Base-by-base conservation (phyloP, 169 alveolate species). In the Eimeria falciformis region DNA sequence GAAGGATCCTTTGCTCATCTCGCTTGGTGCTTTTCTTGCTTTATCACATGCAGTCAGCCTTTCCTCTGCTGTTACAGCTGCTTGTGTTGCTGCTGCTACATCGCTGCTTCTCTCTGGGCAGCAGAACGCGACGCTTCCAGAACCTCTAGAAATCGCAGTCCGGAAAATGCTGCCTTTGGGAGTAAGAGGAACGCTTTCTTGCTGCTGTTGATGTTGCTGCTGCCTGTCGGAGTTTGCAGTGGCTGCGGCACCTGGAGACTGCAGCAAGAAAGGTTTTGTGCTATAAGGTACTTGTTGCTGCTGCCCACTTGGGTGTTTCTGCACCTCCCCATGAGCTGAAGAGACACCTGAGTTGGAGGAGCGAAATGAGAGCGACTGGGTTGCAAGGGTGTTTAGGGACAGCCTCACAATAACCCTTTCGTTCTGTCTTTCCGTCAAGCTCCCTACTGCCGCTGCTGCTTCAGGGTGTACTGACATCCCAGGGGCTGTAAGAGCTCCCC, bases 121-220 rank as follows among this genome's bases (percentile, higher is more conserved):
- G 40, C 66, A 25, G 65, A 27, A 46, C 3, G 45, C 23, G 29
- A 23, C 43, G 86, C 23, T 46, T 29, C 65, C 68, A 23, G 86
- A 45, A 56, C 47, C 23, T 40, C 11, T 33, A 0, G 68, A 23
- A 21, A 78, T 50, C 29, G 88, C 88, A 9, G 73, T 50, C 55
- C 88, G 46, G 73, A 77, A 77, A 21, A 45, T 77, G 27, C 68
- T 77, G 47, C 53, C 53, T 37, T 78, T 78, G 73, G 88, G 68
- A n/a, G 50, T 50, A 0, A 11, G 71, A 5, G 68, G 29, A 25
- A n/a, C 18, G 46, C 55, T 43, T 33, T 78, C 88, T 53, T 9
- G 88, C 25, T 47, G 88, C 88, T 78, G 71, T 46, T 29, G 88
- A 5, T 75, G 84, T 62, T 73, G 53, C 18, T 69, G 82, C n/a